Evolutionary conservation across 2,329 filamentous ascomycete genomes (phyloP), one percentile per base, ranked within the genome.

Genomic region (Talaromyces sp.): DNA sequence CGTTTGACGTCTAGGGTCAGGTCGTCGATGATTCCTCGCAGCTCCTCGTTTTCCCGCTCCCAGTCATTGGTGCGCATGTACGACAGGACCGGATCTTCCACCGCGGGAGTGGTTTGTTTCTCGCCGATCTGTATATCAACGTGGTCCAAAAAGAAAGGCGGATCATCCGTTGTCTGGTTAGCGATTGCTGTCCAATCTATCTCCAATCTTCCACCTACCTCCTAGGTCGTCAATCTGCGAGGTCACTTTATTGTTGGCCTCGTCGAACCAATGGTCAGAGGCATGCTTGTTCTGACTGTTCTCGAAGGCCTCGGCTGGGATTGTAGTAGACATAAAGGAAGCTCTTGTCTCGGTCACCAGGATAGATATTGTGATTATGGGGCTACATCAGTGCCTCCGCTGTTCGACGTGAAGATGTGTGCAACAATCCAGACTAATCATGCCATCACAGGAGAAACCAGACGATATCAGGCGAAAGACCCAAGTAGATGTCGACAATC

Each of bases 11-110:
- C 89, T 28, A 96, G 80, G 0, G 91, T 96, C 62, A 96, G 75
- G 71, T 96, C 92, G 68, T 96, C 91, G 55, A 96, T 96, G 17
- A 96, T 90, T 66, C 89, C 89, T 54, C 91, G 83, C 63, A 87
- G 93, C 60, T 93, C 91, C 61, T 90, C 90, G 30, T 84, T 86
- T 57, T 87, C 88, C 70, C 85, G 90, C 32, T 78, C 79, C 69
- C 76, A 84, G 22, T 74, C 22, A 47, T 55, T 60, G 5, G 19
- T 36, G 13, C 58, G 57, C 58, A 63, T 63, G 39, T 63, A 61
- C 30, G 58, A 60, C 10, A 63, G 55, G 30, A 63, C 84, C 2
- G 77, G 76, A 42, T 52, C 73, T 65, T 66, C 65, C 47, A 63
- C 53, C 47, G 19, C 62, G 65, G 15, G 68, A 67, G 25, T 71